Conservation (phyloP, 2,329 filamentous ascomycete genomes). For the Pyricularia sp. region DNA sequence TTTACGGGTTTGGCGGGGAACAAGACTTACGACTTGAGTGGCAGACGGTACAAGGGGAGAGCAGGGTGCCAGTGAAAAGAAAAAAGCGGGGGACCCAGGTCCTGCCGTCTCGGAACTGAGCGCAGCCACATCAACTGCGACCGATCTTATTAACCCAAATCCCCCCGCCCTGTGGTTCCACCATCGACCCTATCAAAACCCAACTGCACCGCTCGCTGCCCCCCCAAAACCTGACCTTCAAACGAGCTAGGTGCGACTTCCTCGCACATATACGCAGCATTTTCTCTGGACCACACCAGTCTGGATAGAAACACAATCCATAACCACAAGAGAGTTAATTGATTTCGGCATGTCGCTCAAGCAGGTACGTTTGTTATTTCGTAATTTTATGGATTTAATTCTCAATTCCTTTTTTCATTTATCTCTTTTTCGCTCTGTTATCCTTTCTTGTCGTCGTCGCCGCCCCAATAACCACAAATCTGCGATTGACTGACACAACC, state of each 20-base stretch:
- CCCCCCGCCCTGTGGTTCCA: constrained; percentile 1
- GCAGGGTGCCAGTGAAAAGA: neutral
- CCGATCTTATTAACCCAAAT: constrained; percentile 3
- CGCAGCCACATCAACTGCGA: neutral
- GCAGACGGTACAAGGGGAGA: neutral
- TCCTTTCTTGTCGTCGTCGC: neutral
- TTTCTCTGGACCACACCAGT: neutral
- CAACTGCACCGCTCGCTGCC: neutral
- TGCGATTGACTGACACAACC: neutral
- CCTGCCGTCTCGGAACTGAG: constrained; percentile 3
- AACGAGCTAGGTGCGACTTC: constrained; percentile 1
- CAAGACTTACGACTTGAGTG: neutral
- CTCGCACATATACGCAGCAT: neutral
- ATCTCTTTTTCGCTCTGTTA: neutral
- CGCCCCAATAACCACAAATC: neutral
- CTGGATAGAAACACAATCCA: neutral
- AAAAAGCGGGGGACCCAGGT: neutral
- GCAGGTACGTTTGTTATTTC: constrained; percentile 20
- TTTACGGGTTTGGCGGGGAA: neutral
- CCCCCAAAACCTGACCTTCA: neutral
- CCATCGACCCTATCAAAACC: neutral
- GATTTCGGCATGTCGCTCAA: constrained; percentile 27
- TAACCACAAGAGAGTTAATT: neutral
- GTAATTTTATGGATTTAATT: constrained; percentile 5
- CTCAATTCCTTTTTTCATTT: neutral